These are phyloP conservation scores for Pyrrhoderma lamaoense DNA, from an alignment of 1,284 basidiomycete species.

Conservation along the genomic window DNA sequence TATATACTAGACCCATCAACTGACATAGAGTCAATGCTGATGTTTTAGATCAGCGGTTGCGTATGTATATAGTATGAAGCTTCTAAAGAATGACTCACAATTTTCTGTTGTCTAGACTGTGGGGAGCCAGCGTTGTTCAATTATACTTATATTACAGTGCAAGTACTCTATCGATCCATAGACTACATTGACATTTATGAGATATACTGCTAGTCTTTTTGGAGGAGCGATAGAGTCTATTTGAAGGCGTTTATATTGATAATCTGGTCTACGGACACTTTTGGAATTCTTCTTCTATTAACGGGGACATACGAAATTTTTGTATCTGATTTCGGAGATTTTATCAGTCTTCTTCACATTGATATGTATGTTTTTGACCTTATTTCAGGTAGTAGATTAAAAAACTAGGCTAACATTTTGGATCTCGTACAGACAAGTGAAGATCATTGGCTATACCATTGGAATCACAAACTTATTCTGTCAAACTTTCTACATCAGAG, in stretches of 20 bases:
- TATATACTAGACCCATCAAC: no score
- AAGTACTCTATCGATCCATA: background rate
- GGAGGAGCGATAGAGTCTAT: background rate
- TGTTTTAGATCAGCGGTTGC: no score
- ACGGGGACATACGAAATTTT: conserved; percentile 3
- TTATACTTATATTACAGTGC: conserved; percentile 14
- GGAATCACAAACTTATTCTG: background rate
- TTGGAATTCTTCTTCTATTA: conserved; percentile 3
- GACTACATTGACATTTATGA: background rate
- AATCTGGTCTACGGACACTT: conserved; percentile 7
- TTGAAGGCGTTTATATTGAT: background rate
- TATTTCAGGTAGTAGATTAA: background rate
- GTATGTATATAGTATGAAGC: no score
- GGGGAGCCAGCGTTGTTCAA: conserved; percentile 11
- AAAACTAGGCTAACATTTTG: background rate
- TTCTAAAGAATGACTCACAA: no score
- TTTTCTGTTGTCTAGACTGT: conserved; percentile 6
- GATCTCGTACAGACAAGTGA: background rate
- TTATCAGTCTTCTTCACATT: background rate
- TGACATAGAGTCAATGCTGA: no score
- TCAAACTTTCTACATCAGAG: no score
- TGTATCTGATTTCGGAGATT: conserved; percentile 4
- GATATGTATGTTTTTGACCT: no score
- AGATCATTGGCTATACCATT: background rate
- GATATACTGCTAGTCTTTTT: background rate